Percentiles rank a stretch among this genome's conserved stretches.
phyloP scores from a whole-genome alignment of 2,329 filamentous ascomycete species.

The Blumeria hordei region DNA sequence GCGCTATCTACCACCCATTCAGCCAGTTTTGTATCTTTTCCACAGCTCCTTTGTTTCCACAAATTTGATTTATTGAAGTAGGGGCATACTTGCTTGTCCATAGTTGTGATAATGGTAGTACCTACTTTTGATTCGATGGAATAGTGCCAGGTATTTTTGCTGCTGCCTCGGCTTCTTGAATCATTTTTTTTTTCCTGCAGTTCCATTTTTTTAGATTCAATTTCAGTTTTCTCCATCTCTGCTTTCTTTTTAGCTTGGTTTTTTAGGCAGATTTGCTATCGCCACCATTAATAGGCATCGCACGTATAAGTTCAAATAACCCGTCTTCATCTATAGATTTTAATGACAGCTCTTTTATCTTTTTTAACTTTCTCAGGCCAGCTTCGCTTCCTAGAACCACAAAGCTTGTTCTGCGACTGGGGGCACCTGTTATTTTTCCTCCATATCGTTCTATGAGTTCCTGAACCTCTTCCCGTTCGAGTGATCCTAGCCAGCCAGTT shows the following conservation, averaged over 20 bases:
- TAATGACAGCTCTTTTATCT: constrained; percentile 54
- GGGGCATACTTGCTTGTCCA: constrained; percentile 96
- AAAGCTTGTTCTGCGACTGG: constrained; percentile 83
- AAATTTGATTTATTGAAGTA: constrained; percentile 63
- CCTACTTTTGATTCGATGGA: constrained; percentile 17
- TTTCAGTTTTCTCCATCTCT: constrained; percentile 60
- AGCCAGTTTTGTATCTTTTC: constrained; percentile 83
- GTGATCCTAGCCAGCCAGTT: constrained; percentile 59
- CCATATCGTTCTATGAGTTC: constrained; percentile 80
- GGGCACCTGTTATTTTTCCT: constrained; percentile 64
- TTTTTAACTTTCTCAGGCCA: constrained; percentile 75
- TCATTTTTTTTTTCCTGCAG: constrained; percentile 43
- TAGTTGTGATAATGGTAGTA: constrained; percentile 34
- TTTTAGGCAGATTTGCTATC: constrained; percentile 66
- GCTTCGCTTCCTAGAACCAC: constrained; percentile 81
- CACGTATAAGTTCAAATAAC: constrained; percentile 61
- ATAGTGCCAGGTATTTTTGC: constrained; percentile 18
- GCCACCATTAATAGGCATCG: constrained; percentile 66
- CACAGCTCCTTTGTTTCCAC: constrained; percentile 76
- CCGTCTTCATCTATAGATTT: constrained; percentile 92
- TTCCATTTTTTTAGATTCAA: constrained; percentile 69
- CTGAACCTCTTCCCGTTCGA: constrained; percentile 67
- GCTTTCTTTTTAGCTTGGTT: constrained; percentile 62
- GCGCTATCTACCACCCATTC: constrained; percentile 52
- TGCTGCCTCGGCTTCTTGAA: constrained; percentile 26